A percentile compares a stretch with the other conserved stretches of the same genome.
These are phyloP conservation scores for Alternaria gansuensis DNA, from an alignment of 2,329 filamentous ascomycete species.

Conservation along the genomic window DNA sequence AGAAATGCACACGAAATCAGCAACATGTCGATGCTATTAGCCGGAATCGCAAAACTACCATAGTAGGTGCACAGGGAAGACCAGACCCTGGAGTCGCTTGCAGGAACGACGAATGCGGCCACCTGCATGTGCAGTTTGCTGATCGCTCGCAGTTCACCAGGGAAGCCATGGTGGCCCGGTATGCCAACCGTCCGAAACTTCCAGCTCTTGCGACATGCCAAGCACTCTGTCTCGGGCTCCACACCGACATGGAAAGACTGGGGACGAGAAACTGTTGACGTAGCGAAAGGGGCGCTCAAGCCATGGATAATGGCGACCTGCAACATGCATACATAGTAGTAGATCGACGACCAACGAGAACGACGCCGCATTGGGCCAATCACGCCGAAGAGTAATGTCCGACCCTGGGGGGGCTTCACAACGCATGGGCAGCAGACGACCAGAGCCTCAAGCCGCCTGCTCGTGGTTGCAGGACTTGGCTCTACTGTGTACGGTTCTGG, in stretches of 20 bases:
- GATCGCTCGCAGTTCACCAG: constrained; percentile 22
- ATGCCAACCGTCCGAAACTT: constrained; percentile 27
- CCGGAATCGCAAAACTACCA: constrained; percentile 1
- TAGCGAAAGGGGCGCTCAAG: constrained; percentile 27
- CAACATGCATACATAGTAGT: constrained; percentile 27
- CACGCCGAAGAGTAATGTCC: constrained; percentile 24
- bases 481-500: not conserved
- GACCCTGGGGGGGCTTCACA: constrained; percentile 29
- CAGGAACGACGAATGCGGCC: constrained; percentile 18
- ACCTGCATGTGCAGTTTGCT: constrained; percentile 21
- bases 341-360: constrained; percentile 13
- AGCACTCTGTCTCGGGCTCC: constrained; percentile 9
- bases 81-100: constrained; percentile 12
- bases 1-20: not conserved
- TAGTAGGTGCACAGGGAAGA: not conserved
- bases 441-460: constrained; percentile 30
- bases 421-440: constrained; percentile 37
- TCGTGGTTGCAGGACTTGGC: constrained; percentile 24
- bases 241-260: constrained; percentile 4
- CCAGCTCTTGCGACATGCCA: constrained; percentile 5
- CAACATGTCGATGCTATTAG: constrained; percentile 8
- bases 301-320: constrained; percentile 15
- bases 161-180: constrained; percentile 21
- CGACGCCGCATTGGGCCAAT: constrained; percentile 26
- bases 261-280: constrained; percentile 20